Evolutionary conservation across 2,329 filamentous ascomycete genomes (phyloP).

Genomic region (Alternaria sp.): DNA sequence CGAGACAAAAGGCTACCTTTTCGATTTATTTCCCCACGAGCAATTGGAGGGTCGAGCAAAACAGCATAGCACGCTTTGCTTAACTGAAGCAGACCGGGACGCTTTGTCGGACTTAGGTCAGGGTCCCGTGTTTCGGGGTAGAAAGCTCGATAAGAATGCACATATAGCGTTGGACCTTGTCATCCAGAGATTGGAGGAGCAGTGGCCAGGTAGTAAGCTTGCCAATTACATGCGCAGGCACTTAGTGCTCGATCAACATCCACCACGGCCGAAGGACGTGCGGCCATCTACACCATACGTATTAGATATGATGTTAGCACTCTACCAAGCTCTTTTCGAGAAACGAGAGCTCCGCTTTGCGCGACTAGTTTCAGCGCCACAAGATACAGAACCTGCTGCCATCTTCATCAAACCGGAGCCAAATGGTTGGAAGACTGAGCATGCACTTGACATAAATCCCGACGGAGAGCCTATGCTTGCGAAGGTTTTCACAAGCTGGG

Average conservation of each 20-base stretch:
- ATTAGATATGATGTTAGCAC: slow-evolving; percentile 16
- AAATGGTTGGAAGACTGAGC: background rate
- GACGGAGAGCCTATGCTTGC: background rate
- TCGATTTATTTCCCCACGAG: slow-evolving; percentile 2
- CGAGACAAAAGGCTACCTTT: slow-evolving; percentile 21
- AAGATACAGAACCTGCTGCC: slow-evolving; percentile 8
- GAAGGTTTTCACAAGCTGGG: slow-evolving; percentile 26
- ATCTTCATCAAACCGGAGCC: slow-evolving; percentile 17
- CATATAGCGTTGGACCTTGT: background rate
- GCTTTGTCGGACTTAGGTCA: background rate
- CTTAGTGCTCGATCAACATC: slow-evolving; percentile 4
- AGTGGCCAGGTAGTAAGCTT: background rate
- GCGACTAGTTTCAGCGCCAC: slow-evolving; percentile 7
- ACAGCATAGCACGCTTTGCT: background rate
- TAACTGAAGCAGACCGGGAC: background rate
- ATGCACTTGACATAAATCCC: background rate
- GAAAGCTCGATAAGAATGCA: background rate
- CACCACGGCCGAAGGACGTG: background rate
- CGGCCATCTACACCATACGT: slow-evolving; percentile 10
- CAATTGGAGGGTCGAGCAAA: background rate
- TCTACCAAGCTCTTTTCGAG: slow-evolving; percentile 15
- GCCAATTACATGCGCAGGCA: background rate
- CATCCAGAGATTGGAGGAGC: background rate
- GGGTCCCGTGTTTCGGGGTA: background rate
- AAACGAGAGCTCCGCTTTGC: slow-evolving; percentile 16